A percentile compares a stretch with the other conserved stretches of the same genome.
Evolutionary conservation across 1,139 yeast genomes (phyloP).

Genomic region (Wickerhamomyces sp.): DNA sequence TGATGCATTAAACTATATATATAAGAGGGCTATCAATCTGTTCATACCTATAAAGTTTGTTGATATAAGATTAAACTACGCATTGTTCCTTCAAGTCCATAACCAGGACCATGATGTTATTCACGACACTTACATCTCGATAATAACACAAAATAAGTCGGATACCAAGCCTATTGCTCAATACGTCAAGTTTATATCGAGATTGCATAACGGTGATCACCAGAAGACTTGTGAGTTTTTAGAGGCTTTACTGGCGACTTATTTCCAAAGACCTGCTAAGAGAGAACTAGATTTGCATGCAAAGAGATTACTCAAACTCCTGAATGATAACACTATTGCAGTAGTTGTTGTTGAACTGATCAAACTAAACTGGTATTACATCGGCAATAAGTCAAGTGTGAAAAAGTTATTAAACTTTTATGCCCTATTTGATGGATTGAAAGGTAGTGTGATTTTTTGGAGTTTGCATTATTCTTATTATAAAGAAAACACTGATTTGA

Average conservation of each 20-base stretch:
- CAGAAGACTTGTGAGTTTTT: conserved; percentile 22
- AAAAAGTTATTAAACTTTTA: conserved; percentile 41
- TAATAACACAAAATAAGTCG: conserved; percentile 10
- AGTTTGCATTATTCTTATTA: conserved; percentile 50
- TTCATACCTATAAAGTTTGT: conserved; percentile 42
- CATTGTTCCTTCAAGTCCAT: conserved; percentile 22
- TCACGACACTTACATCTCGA: conserved; percentile 18
- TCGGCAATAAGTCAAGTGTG: conserved; percentile 30
- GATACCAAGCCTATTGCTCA: conserved; percentile 19
- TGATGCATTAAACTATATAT: conserved; percentile 31
- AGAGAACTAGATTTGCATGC: conserved; percentile 18
- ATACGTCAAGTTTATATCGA: conserved; percentile 19
- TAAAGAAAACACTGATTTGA: conserved; percentile 35
- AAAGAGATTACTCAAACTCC: conserved; percentile 21
- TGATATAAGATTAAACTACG: conserved; percentile 39
- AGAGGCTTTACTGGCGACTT: conserved; percentile 22
- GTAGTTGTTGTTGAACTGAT: conserved; percentile 36
- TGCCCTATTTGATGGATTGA: conserved; percentile 34
- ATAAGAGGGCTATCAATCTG: conserved; percentile 38
- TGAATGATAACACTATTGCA: conserved; percentile 31
- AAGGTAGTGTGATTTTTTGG: conserved; percentile 51
- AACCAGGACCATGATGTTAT: conserved; percentile 15
- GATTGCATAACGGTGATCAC: conserved; percentile 17
- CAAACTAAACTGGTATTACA: conserved; percentile 32
- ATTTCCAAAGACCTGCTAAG: conserved; percentile 15